These are phyloP conservation scores for Xylaria sp. DNA, from an alignment of 2,329 filamentous ascomycete genomes.

Conservation along the genomic window DNA sequence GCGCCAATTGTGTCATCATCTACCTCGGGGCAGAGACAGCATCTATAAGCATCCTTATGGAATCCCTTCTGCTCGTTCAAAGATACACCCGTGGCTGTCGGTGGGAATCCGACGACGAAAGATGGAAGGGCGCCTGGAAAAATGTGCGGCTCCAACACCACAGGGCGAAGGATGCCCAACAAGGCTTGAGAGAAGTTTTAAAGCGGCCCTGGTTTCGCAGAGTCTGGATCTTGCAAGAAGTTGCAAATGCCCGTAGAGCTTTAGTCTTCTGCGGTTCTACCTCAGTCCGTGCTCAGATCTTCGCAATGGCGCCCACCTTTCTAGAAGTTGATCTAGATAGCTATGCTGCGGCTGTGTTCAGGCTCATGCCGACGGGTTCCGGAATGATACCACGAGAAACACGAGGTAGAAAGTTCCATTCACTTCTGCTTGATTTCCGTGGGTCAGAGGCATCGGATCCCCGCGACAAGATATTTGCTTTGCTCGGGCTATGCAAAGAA, in stretches of 20 bases:
- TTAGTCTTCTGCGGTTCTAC: not conserved
- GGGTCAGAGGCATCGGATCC: slow-evolving; percentile 2
- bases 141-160: not conserved
- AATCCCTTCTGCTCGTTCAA: not conserved
- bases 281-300: not conserved
- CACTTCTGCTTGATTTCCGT: not conserved
- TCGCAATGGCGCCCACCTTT: not conserved
- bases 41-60: not conserved
- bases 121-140: not conserved
- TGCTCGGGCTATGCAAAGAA: slow-evolving; percentile 15
- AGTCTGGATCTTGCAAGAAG: slow-evolving; percentile 20
- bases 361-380: slow-evolving; percentile 10
- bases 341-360: not conserved
- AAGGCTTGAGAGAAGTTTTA: slow-evolving; percentile 1
- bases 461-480: slow-evolving; percentile 16
- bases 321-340: not conserved
- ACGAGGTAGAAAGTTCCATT: not conserved
- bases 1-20: slow-evolving; percentile 16
- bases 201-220: slow-evolving; percentile 5
- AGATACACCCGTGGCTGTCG: not conserved
- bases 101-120: not conserved
- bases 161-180: not conserved
- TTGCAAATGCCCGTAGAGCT: slow-evolving; percentile 9
- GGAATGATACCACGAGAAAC: not conserved
- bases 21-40: slow-evolving; percentile 7